Base-by-base conservation (phyloP, 1,284 basidiomycete species). In the Golubevia sp. region DNA sequence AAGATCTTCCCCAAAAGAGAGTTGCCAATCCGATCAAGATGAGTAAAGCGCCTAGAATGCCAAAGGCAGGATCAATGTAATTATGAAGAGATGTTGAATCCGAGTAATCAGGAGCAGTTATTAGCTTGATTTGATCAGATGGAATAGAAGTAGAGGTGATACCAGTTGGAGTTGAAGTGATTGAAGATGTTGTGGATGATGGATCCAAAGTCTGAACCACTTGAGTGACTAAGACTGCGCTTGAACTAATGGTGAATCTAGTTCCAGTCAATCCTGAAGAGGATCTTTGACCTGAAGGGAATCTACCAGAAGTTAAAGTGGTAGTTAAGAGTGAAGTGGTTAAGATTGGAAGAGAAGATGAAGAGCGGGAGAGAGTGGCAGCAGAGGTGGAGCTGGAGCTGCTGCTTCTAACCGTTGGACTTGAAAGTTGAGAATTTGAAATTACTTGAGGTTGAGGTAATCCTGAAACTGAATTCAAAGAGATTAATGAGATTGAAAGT, bases 21-120 rank as follows among this genome's bases (percentile, higher is more conserved):
- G 92, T 92, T 2, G 93, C 92, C 15, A 95, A 86, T 61, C 95
- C 95, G 5, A 92, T 92, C 56, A 96, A 75, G 73, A 97, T 94
- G 78, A 97, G 89, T 69, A 97, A 84, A 5, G 88, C 92, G 56
- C 95, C 95, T 5, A 95, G 88, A 13, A 95, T 90, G 38, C 91
- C 94, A 84, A 94, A 97, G 15, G 90, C 93, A 15, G 92, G 91
- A 77, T 95, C 92, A 56, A 97, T 86, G 75, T 86, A 30, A 25
- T 68, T 75, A 38, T 68, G 48, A 7, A 77, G 70, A 1, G 74
- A 73, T 1, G 74, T 62, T 18, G 53, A 13, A 44, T 44, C 38
- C 18, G 38, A 44, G 18, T 44, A 44, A 44, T 44, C 38, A 44
- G 38, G 38, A 44, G 11, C 18, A 8, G 38, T 44, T 18, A 13